phyloP scores from a whole-genome alignment of 192 early-diverging fungal genomes.

The Obelidium mucronatum region DNA sequence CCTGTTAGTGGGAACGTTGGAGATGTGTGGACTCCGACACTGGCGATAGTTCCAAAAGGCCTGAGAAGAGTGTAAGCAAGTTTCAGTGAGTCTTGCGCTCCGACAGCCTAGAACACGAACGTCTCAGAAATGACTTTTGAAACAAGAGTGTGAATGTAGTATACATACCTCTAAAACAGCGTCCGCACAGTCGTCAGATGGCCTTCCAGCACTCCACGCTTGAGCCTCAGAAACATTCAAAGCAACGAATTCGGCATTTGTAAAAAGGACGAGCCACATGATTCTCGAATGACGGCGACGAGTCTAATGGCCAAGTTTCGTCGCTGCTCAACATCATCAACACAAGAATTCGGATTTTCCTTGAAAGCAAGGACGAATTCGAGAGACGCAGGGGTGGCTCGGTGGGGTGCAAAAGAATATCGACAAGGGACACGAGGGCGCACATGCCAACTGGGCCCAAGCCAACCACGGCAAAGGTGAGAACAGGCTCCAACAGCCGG shows the following conservation, averaged over 20 bases:
- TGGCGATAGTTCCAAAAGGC: constrained; percentile 56
- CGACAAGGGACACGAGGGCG: constrained; percentile 47
- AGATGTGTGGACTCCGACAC: constrained; percentile 60
- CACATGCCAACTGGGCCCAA: constrained; percentile 66
- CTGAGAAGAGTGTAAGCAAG: constrained; percentile 54
- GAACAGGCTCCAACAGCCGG: too few species aligned
- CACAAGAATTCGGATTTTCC: not conserved
- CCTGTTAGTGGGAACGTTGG: constrained; percentile 58
- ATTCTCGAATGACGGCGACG: constrained; percentile 3
- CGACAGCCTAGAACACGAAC: constrained; percentile 50
- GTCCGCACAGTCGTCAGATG: not conserved
- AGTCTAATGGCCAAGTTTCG: not conserved
- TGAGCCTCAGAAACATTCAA: not conserved
- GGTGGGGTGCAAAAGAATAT: constrained; percentile 13
- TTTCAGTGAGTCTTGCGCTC: constrained; percentile 47
- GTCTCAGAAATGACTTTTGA: too few species aligned
- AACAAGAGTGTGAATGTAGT: too few species aligned
- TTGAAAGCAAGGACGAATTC: too few species aligned
- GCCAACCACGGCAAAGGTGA: constrained; percentile 53
- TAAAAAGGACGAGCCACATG: too few species aligned
- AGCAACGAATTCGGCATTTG: not conserved
- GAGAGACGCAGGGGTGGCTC: constrained; percentile 12
- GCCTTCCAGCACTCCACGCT: not conserved
- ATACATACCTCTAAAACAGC: not conserved
- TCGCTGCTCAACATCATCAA: not conserved